Evolutionary conservation across 2,329 filamentous ascomycete species (phyloP).

Genomic region (Penicillium italicum): DNA sequence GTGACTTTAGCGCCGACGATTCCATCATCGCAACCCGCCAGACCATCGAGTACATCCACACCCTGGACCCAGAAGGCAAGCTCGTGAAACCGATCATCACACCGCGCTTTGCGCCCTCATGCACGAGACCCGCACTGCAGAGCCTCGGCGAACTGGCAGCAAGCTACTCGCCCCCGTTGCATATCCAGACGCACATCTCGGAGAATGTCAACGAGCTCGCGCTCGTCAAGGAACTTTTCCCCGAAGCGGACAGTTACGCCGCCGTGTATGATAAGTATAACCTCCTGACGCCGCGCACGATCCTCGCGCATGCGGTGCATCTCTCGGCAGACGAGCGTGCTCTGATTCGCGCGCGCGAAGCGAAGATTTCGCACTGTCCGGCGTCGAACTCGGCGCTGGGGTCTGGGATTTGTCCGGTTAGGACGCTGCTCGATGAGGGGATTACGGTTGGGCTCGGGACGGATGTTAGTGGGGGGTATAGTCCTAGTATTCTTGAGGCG

Average conservation of each 20-base stretch:
- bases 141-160: conserved; percentile 62
- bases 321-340: conserved; percentile 63
- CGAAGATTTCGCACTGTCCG: conserved; percentile 80
- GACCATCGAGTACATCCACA: conserved; percentile 62
- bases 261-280: conserved; percentile 72
- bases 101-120: conserved; percentile 58
- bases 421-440: conserved; percentile 68
- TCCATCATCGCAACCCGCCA: conserved; percentile 56
- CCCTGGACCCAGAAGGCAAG: conserved; percentile 59
- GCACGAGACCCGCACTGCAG: conserved; percentile 53
- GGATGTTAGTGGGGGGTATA: conserved; percentile 86
- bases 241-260: conserved; percentile 62
- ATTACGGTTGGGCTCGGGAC: conserved; percentile 83
- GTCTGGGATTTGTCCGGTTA: conserved; percentile 71
- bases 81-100: conserved; percentile 80
- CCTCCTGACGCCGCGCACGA: conserved; percentile 67
- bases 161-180: conserved; percentile 57
- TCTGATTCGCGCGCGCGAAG: conserved; percentile 58
- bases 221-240: conserved; percentile 69
- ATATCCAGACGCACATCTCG: conserved; percentile 81
- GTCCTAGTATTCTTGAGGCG: conserved; percentile 75
- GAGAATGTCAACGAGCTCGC: conserved; percentile 74
- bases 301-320: conserved; percentile 83
- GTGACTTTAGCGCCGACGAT: conserved; percentile 63
- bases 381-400: conserved; percentile 74